Conservation (phyloP, 495 filamentous ascomycete species). For the Xylaria flabelliformis region DNA sequence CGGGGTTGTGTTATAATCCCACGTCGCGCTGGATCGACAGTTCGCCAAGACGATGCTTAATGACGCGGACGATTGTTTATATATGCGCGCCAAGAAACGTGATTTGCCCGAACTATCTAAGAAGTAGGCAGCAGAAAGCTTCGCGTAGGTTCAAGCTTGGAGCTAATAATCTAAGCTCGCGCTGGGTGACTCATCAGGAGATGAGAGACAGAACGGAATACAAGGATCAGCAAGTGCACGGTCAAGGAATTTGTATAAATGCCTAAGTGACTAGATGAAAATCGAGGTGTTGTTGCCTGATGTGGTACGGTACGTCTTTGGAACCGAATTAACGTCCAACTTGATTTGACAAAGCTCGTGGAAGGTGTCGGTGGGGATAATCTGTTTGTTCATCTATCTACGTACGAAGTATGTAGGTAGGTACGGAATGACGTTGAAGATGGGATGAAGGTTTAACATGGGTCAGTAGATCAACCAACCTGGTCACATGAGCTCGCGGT, state of each 20-base stretch:
- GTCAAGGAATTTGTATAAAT: background rate
- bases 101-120: background rate
- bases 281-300: background rate
- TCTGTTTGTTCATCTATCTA: constrained; percentile 9
- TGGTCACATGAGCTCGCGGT: constrained; percentile 26
- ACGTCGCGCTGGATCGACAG: constrained; percentile 1
- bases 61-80: background rate
- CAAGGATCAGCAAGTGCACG: constrained; percentile 14
- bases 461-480: constrained; percentile 13
- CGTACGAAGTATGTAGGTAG: no score
- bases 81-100: constrained; percentile 13
- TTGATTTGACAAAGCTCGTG: background rate
- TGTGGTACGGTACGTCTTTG: background rate
- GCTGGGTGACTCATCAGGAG: constrained; percentile 3
- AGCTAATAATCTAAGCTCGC: background rate
- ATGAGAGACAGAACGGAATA: background rate
- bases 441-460: background rate
- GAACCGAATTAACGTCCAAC: background rate
- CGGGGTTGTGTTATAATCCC: background rate
- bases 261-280: background rate
- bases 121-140: constrained; percentile 1
- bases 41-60: no score
- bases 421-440: constrained; percentile 18
- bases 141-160: background rate
- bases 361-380: background rate